phyloP scores from a whole-genome alignment of 768 basidiomycete species.

The Megacollybia marginata region DNA sequence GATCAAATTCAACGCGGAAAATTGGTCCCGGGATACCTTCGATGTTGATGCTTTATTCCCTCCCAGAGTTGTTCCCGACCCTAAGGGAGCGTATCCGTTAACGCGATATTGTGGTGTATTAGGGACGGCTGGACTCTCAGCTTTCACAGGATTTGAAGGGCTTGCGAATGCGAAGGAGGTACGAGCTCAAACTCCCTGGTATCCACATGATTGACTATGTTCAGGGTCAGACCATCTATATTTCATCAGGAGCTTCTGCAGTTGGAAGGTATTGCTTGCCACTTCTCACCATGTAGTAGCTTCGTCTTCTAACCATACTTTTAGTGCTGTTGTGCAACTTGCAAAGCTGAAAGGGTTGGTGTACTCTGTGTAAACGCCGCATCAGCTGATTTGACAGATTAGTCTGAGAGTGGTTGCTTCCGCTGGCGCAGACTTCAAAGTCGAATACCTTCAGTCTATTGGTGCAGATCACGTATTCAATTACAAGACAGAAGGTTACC shows the following conservation, averaged over 20 bases:
- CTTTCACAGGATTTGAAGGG: not conserved
- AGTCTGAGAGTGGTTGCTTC: not conserved
- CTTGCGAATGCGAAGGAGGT: not conserved
- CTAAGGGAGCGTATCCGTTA: not conserved
- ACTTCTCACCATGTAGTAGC: not conserved
- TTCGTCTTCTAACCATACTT: not conserved
- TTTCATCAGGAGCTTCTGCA: slow-evolving; percentile 1
- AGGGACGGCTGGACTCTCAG: not conserved
- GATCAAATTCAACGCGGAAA: not conserved
- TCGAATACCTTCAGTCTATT: not conserved
- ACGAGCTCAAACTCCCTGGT: not conserved
- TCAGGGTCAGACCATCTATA: slow-evolving; percentile 2
- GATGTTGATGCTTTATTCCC: not conserved
- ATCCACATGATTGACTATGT: not conserved
- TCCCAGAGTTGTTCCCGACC: not conserved
- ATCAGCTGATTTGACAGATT: not conserved
- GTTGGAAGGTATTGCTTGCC: not conserved
- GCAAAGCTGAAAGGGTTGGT: slow-evolving; percentile 14
- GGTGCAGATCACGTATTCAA: not conserved
- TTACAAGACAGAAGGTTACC: slow-evolving; percentile 16
- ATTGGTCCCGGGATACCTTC: not conserved
- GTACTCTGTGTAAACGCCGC: slow-evolving; percentile 28
- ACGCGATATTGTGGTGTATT: not conserved
- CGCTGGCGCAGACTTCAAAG: slow-evolving; percentile 42
- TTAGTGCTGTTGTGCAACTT: not conserved